Percentiles rank a stretch among this genome's conserved stretches.
phyloP scores from a whole-genome alignment of 1,284 basidiomycete species.

The Trametes versicolor region DNA sequence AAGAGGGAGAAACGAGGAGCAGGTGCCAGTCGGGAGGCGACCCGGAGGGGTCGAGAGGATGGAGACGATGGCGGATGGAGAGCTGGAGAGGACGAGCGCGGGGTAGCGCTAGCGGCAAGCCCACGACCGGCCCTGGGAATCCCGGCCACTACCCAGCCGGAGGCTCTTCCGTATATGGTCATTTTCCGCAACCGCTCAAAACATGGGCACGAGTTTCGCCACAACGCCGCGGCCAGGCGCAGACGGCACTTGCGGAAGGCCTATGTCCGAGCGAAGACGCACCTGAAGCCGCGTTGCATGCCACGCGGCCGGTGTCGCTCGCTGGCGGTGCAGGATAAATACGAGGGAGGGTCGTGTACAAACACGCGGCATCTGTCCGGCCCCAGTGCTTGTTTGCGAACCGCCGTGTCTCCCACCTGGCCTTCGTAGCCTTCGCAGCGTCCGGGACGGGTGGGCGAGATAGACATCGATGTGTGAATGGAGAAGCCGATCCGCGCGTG shows the following conservation, averaged over 20 bases:
- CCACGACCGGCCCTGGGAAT: slow-evolving; percentile 23
- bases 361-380: slow-evolving; percentile 25
- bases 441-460: slow-evolving; percentile 14
- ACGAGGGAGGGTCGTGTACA: slow-evolving; percentile 27
- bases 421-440: slow-evolving; percentile 6
- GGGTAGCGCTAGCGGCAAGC: slow-evolving; percentile 5
- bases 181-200: slow-evolving; percentile 1
- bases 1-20: slow-evolving; percentile 30
- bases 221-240: neutral
- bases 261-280: neutral
- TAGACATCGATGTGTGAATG: slow-evolving; percentile 30
- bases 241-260: neutral
- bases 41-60: slow-evolving; percentile 33
- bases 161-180: slow-evolving; percentile 13
- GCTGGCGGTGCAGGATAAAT: slow-evolving; percentile 13
- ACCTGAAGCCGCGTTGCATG: slow-evolving; percentile 4
- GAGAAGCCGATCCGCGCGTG: slow-evolving; percentile 20
- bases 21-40: slow-evolving; percentile 37
- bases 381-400: slow-evolving; percentile 14
- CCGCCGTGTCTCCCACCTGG: slow-evolving; percentile 6
- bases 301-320: slow-evolving; percentile 5
- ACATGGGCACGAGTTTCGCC: slow-evolving; percentile 5
- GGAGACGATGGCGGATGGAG: slow-evolving; percentile 24
- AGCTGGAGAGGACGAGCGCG: slow-evolving; percentile 8
- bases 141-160: slow-evolving; percentile 29